Evolutionary conservation across 2,329 filamentous ascomycete species (phyloP), one percentile per base, ranked within the genome.

Genomic region (Colletotrichum chlorophyti): DNA sequence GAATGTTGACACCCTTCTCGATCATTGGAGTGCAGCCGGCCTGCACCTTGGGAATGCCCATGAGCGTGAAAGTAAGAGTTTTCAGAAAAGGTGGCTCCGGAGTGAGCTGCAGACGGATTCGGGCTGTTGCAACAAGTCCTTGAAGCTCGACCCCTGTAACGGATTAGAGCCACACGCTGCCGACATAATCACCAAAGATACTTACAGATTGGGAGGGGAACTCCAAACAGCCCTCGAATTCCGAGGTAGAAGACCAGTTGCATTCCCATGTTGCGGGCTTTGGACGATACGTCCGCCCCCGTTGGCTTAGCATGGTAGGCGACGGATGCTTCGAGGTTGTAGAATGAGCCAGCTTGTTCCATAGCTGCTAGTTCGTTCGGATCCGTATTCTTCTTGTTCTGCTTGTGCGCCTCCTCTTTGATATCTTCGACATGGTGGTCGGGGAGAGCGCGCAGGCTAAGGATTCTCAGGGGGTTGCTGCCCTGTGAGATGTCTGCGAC

Each of bases 401-500:
- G 83, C 2, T 77, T 72, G 9, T 72, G 68, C 3, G 74, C 69
- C 6, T 79, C 67, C 1, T 93, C 81, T 72, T 95, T 96, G 70
- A 97, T 80, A 5, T 96, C 89, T 64, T 88, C 77, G 65, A 96
- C 90, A 62, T 96, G 90, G 1, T 79, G 82, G 65, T 97, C 93
- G 32, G 93, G 91, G 2, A 98, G 83, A 40, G 93, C 90, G 45
- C 93, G 86, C 69, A 97, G 81, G 70, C 91, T 96, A 42, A 98
- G 81, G 48, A 98, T 91, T 8, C 94, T 87, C 53, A 98, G 80
- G 0, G 95, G 92, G 65, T 97, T 97, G 73, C 83, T 91, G 24
- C 95, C 95, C 73, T 98, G 95, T 46, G 92, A 91, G 66, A 99
- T 97, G 66, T 97, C 93, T 59, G 93, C 93, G 19, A 98, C 91